Base-by-base conservation (phyloP, 768 basidiomycete genomes). In the Scleroderma citrinum region DNA sequence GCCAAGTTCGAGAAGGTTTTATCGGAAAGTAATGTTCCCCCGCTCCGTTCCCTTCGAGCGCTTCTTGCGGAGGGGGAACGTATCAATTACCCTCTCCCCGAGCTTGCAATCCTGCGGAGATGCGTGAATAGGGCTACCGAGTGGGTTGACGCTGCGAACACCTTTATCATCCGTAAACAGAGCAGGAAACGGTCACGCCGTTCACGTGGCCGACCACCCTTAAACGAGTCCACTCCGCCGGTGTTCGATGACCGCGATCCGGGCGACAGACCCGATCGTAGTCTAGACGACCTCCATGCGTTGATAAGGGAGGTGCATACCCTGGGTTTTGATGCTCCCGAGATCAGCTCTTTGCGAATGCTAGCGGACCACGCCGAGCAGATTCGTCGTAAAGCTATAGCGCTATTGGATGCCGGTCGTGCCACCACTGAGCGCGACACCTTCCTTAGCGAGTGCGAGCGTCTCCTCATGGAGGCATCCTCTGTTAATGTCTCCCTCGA, bases 1-100 rank as follows among this genome's bases (percentile, higher is more conserved):
- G 64, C 66, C 36, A 89, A 88, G 61, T 72, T 95, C 23, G 71
- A 75, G 32, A 83, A 77, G 55, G 64, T 85, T 1, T 69, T 97
- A 30, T 68, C 69, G 6, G 87, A 89, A 53, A 85, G 78, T 31
- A 76, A 80, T 12, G 76, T 82, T 13, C 93, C 93, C 13, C 62
- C 78, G 1, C 76, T 95, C 31, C 86, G 88, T 34, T 80, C 79
- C 31, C 78, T 97, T 50, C 82, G 87, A 35, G 82, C 87, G 7
- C 70, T 93, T n/a, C 75, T 92, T 21, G 80, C 86, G 0, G 94
- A 96, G 64, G 94, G 87, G 13, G 92, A 96, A 56, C 87, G 86
- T 47, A 89, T 94, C 65, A 84, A 78, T 49, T 81, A 81, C 60
- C 73, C 76, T 29, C 76, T 94, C 13, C 75, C 81, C 2, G 90